phyloP scores from a whole-genome alignment of 139 green algal genomes.

The Coelastrella sp. region DNA sequence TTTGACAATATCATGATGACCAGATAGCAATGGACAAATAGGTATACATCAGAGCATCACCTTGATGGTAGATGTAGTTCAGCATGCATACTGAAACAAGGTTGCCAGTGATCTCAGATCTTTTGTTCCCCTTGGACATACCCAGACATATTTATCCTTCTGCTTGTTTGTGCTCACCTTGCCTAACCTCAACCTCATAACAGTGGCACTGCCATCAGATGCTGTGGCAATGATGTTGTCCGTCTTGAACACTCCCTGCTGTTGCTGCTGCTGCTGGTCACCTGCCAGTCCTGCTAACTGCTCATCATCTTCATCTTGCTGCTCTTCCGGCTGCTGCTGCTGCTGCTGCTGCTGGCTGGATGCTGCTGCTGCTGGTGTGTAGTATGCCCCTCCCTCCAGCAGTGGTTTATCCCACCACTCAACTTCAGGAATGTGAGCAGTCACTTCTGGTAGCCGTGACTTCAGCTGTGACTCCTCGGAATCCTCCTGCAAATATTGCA shows the following conservation, averaged over 20 bases:
- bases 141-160: too few relatives aligned
- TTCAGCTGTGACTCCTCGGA: constrained; percentile 39
- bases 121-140: too few relatives aligned
- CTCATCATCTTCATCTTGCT: neutral
- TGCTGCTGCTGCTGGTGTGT: constrained; percentile 24
- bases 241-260: neutral
- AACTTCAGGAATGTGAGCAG: constrained; percentile 66
- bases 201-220: neutral
- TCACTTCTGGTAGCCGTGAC: constrained; percentile 73
- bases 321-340: neutral
- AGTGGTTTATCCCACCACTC: constrained; percentile 90
- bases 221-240: neutral
- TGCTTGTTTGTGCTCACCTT: constrained; percentile 23
- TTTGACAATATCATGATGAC: too few relatives aligned
- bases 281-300: neutral
- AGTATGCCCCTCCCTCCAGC: constrained; percentile 70
- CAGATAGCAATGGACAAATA: too few relatives aligned
- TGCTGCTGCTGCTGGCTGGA: neutral
- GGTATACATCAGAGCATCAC: too few relatives aligned
- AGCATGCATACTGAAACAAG: too few relatives aligned
- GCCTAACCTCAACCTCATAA: neutral
- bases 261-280: neutral
- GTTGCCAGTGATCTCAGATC: too few relatives aligned
- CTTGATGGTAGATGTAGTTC: too few relatives aligned
- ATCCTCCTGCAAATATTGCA: constrained; percentile 9